These are phyloP conservation scores for Penicillium sclerotiorum DNA, from an alignment of 2,329 filamentous ascomycete genomes.

Conservation along the genomic window DNA sequence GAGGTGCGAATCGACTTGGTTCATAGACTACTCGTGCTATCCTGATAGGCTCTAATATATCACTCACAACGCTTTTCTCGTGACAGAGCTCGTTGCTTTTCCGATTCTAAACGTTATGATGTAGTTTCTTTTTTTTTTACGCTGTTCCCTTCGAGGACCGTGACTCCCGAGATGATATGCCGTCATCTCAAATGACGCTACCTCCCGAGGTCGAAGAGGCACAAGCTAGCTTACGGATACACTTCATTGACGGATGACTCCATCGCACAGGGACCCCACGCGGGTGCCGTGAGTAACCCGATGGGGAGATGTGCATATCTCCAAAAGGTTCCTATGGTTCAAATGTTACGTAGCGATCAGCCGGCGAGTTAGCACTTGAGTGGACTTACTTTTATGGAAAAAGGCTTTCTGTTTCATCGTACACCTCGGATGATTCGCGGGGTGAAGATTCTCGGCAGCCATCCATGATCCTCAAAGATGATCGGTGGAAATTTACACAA, in stretches of 20 bases:
- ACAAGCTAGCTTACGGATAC: neutral
- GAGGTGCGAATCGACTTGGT: no score
- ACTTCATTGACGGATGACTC: conserved; percentile 11
- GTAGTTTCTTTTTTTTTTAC: neutral
- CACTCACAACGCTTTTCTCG: neutral
- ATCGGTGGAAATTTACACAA: conserved; percentile 1
- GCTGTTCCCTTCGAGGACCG: no score
- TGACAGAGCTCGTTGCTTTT: neutral
- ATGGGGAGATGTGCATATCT: conserved; percentile 23
- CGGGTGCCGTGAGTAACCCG: conserved; percentile 14
- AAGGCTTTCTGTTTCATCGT: neutral
- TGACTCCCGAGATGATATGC: neutral
- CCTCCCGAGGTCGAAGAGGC: neutral
- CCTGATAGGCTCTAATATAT: conserved; percentile 11
- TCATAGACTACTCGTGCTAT: neutral
- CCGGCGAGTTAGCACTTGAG: neutral
- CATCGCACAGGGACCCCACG: conserved; percentile 19
- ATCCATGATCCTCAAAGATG: conserved; percentile 1
- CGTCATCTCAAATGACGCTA: conserved; percentile 14
- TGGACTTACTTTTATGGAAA: neutral
- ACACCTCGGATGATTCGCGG: conserved; percentile 1
- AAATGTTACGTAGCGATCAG: conserved; percentile 18
- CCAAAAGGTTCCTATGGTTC: neutral
- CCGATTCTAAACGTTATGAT: neutral
- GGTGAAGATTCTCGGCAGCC: neutral